These are phyloP conservation scores for Colletotrichum higginsianum DNA, from an alignment of 2,329 filamentous ascomycete genomes.

Conservation along the genomic window DNA sequence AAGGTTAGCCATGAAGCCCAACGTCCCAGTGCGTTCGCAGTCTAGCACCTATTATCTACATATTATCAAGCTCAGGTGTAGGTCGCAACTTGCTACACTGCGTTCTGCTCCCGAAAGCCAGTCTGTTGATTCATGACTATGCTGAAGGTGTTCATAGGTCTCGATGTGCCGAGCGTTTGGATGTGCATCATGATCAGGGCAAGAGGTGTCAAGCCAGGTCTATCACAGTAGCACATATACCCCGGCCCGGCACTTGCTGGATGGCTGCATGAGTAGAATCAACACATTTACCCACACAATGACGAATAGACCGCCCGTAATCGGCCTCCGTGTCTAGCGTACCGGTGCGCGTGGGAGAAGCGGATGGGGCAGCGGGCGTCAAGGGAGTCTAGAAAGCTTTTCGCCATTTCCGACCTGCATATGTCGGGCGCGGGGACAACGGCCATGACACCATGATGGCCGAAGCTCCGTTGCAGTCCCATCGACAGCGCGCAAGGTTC, in stretches of 20 bases:
- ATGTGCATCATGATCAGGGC: conserved; percentile 12
- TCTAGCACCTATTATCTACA: not conserved
- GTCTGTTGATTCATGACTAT: not conserved
- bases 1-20: not conserved
- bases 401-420: conserved; percentile 32
- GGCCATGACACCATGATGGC: conserved; percentile 3
- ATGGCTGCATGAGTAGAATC: conserved; percentile 14
- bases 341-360: conserved; percentile 11
- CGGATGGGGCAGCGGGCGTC: not conserved
- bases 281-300: not conserved
- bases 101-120: not conserved
- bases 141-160: not conserved
- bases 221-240: conserved; percentile 22
- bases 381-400: not conserved
- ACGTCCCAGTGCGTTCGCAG: not conserved
- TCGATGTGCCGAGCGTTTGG: not conserved
- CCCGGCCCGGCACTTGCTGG: conserved; percentile 25
- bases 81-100: not conserved
- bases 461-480: not conserved
- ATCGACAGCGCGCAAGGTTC: not conserved
- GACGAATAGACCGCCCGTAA: not conserved
- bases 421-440: conserved; percentile 18
- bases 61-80: not conserved
- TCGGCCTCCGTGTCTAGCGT: conserved; percentile 9
- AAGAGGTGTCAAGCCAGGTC: conserved; percentile 14